Conservation (phyloP, 257 asterid genomes). For the Apocynum venetum region DNA sequence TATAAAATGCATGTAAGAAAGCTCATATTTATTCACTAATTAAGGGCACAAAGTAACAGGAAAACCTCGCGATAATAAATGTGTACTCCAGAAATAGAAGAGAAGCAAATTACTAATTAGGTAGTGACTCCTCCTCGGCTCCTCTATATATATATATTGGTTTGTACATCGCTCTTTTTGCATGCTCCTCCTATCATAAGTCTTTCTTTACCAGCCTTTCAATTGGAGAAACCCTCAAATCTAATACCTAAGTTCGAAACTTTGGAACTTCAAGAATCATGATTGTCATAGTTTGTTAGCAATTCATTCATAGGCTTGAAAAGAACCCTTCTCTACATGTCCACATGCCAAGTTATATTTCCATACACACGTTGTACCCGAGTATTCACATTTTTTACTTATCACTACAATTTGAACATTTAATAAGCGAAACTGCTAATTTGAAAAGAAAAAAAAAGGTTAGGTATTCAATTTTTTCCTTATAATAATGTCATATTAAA, state of each 20-base stretch:
- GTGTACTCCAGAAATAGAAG: not conserved
- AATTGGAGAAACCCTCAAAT: not conserved
- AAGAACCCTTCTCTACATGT: too few relatives aligned
- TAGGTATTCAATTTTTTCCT: too few relatives aligned
- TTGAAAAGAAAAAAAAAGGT: too few relatives aligned
- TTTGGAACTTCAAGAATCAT: not conserved
- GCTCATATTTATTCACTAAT: too few relatives aligned
- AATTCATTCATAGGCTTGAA: not conserved
- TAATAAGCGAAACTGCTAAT: too few relatives aligned
- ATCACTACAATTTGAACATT: too few relatives aligned
- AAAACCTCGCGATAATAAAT: too few relatives aligned
- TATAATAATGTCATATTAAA: too few relatives aligned
- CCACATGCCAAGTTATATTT: not conserved
- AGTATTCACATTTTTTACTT: too few relatives aligned
- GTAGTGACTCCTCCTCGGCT: not conserved
- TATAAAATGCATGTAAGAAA: too few relatives aligned
- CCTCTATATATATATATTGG: not conserved
- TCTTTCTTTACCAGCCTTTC: not conserved
- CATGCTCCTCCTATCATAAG: not conserved
- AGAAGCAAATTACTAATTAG: not conserved
- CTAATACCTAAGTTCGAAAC: not conserved
- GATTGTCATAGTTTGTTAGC: not conserved
- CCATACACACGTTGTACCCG: too few relatives aligned
- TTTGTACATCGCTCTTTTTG: not conserved
- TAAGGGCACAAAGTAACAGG: not conserved